Conservation (phyloP, 495 filamentous ascomycete species). For the Hypoxylon fuscum region DNA sequence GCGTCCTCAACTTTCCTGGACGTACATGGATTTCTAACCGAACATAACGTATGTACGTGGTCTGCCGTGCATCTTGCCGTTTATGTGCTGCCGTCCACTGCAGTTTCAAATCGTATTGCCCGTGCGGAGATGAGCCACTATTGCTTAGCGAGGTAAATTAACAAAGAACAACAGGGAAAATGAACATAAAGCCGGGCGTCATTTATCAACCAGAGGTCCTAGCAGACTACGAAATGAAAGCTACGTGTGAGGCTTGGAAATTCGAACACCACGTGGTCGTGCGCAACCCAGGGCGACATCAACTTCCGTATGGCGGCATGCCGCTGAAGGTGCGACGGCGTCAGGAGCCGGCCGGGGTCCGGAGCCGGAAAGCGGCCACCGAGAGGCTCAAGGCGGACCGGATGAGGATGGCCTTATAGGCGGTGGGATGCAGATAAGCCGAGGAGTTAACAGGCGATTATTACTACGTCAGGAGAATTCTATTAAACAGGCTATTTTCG, state of each 20-base stretch:
- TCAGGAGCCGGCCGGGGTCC: not conserved
- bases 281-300: slow-evolving; percentile 2
- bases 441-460: slow-evolving; percentile 14
- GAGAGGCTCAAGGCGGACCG: slow-evolving; percentile 10
- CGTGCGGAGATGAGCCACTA: too few relatives aligned
- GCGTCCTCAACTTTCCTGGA: slow-evolving; percentile 18
- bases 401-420: slow-evolving; percentile 2
- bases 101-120: too few relatives aligned
- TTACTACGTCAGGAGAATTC: slow-evolving; percentile 14
- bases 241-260: slow-evolving; percentile 10
- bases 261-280: slow-evolving; percentile 19
- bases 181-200: slow-evolving; percentile 1
- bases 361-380: slow-evolving; percentile 2
- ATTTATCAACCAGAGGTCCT: slow-evolving; percentile 17
- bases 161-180: not conserved
- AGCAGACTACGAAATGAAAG: slow-evolving; percentile 21
- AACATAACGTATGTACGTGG: slow-evolving; percentile 19
- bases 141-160: too few relatives aligned
- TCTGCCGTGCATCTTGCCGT: too few relatives aligned
- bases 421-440: slow-evolving; percentile 7
- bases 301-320: slow-evolving; percentile 23
- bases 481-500: not conserved
- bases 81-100: too few relatives aligned
- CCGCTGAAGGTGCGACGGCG: slow-evolving; percentile 5
- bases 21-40: slow-evolving; percentile 7